Conservation (phyloP, 2,329 filamentous ascomycete species). For the Fusarium sp. region DNA sequence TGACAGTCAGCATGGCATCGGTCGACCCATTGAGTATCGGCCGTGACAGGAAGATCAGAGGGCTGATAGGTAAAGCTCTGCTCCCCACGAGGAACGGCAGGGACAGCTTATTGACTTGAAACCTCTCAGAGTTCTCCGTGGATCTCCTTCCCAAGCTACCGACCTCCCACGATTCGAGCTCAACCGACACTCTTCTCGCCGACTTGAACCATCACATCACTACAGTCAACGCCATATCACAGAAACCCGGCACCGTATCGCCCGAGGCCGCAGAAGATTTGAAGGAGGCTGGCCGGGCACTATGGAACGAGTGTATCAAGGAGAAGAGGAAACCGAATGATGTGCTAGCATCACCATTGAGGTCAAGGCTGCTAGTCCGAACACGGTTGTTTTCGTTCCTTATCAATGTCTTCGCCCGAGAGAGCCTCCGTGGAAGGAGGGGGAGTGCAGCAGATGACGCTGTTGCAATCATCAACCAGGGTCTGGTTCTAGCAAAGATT, state of each 20-base stretch:
- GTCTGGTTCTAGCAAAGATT: conserved; percentile 72
- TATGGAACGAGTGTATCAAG: conserved; percentile 77
- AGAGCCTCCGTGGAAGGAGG: conserved; percentile 41
- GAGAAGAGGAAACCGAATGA: conserved; percentile 50
- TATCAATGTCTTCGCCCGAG: conserved; percentile 70
- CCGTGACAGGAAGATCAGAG: conserved; percentile 40
- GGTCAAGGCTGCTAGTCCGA: conserved; percentile 50
- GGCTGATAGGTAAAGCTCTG: conserved; percentile 35
- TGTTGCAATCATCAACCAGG: conserved; percentile 72
- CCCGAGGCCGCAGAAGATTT: conserved; percentile 54
- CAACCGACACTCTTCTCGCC: conserved; percentile 54
- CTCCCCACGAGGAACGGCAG: too few species aligned
- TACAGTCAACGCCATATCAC: conserved; percentile 27
- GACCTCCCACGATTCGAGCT: conserved; percentile 45
- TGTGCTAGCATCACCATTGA: conserved; percentile 32
- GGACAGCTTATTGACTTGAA: not conserved
- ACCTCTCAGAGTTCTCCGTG: conserved; percentile 43
- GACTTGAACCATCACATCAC: conserved; percentile 46
- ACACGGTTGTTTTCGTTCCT: conserved; percentile 72
- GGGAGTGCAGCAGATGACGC: conserved; percentile 51
- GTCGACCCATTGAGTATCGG: conserved; percentile 20
- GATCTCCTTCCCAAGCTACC: conserved; percentile 43
- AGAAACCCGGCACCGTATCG: conserved; percentile 2
- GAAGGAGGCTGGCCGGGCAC: conserved; percentile 65
- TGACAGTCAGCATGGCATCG: conserved; percentile 34